These are phyloP conservation scores for Pyropia yezoensis DNA, from an alignment of 23 red algal species.

Conservation along the genomic window DNA sequence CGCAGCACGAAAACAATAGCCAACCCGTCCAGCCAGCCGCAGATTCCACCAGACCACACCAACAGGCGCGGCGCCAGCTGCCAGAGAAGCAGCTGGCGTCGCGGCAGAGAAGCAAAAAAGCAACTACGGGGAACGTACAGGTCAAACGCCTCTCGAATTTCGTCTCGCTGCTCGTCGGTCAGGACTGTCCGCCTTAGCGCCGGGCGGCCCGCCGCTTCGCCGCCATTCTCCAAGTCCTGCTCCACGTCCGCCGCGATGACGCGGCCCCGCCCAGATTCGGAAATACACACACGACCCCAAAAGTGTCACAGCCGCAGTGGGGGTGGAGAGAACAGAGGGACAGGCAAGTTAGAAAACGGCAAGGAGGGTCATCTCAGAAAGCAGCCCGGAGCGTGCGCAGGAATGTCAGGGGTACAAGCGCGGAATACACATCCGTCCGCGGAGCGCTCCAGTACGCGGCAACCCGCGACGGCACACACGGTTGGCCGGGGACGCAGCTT, in stretches of 20 bases:
- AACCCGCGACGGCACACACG: too few species aligned
- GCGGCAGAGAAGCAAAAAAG: too few species aligned
- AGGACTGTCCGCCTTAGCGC: constrained; percentile 31
- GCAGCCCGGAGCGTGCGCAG: too few species aligned
- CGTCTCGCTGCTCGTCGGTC: constrained; percentile 51
- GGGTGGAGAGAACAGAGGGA: neutral
- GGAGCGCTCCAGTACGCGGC: too few species aligned
- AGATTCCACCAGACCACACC: too few species aligned
- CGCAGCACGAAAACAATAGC: too few species aligned
- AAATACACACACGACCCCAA: neutral
- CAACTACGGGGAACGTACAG: neutral
- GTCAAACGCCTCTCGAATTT: constrained; percentile 64
- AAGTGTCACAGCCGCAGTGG: neutral
- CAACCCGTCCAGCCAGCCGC: too few species aligned
- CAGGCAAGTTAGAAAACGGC: neutral
- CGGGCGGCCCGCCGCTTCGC: constrained; percentile 23
- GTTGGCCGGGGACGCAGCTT: too few species aligned
- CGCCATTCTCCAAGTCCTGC: constrained; percentile 25
- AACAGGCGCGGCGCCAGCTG: too few species aligned
- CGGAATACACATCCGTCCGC: too few species aligned
- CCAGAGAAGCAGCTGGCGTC: too few species aligned
- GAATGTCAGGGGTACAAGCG: too few species aligned
- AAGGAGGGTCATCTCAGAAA: neutral
- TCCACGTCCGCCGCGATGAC: neutral
- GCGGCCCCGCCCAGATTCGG: neutral